Conservation (phyloP, 495 filamentous ascomycete species). For the Aspergillus sclerotioniger region DNA sequence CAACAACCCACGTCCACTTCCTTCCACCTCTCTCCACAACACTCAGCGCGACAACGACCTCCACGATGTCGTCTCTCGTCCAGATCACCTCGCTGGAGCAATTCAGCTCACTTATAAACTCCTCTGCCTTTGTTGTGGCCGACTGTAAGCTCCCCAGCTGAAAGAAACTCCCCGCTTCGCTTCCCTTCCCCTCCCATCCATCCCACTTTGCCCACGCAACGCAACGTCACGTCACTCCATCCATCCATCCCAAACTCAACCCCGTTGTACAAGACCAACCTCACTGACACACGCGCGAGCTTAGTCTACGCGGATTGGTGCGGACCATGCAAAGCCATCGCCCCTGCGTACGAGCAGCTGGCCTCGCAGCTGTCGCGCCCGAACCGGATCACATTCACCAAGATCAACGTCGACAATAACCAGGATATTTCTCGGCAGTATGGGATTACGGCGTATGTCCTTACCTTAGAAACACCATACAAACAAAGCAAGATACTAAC, state of each 20-base stretch:
- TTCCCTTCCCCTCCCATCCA: slow-evolving; percentile 17
- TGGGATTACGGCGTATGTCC: slow-evolving; percentile 63
- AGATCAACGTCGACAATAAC: slow-evolving; percentile 79
- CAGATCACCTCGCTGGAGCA: slow-evolving; percentile 70
- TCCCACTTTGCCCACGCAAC: slow-evolving; percentile 4
- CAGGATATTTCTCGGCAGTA: slow-evolving; percentile 70
- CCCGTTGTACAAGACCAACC: slow-evolving; percentile 13
- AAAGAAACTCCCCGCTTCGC: slow-evolving; percentile 2
- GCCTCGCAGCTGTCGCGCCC: slow-evolving; percentile 68
- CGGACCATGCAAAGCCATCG: slow-evolving; percentile 78
- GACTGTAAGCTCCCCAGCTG: slow-evolving; percentile 65
- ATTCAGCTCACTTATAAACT: slow-evolving; percentile 64
- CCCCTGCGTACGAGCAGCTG: slow-evolving; percentile 80
- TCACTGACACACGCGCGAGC: slow-evolving; percentile 20
- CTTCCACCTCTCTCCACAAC: slow-evolving; percentile 13
- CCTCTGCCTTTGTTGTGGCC: slow-evolving; percentile 71
- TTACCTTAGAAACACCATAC: slow-evolving; percentile 1
- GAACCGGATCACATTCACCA: slow-evolving; percentile 75
- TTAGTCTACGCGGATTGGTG: slow-evolving; percentile 89
- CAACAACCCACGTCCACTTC: slow-evolving; percentile 21
- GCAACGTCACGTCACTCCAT: background rate
- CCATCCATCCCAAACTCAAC: slow-evolving; percentile 11
- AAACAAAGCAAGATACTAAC: background rate
- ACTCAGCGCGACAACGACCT: slow-evolving; percentile 7
- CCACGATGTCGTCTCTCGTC: slow-evolving; percentile 61